Percentiles rank a stretch among this genome's conserved stretches.
These are phyloP conservation scores for Nigrospora oryzae DNA, from an alignment of 2,329 filamentous ascomycete genomes.

Conservation along the genomic window DNA sequence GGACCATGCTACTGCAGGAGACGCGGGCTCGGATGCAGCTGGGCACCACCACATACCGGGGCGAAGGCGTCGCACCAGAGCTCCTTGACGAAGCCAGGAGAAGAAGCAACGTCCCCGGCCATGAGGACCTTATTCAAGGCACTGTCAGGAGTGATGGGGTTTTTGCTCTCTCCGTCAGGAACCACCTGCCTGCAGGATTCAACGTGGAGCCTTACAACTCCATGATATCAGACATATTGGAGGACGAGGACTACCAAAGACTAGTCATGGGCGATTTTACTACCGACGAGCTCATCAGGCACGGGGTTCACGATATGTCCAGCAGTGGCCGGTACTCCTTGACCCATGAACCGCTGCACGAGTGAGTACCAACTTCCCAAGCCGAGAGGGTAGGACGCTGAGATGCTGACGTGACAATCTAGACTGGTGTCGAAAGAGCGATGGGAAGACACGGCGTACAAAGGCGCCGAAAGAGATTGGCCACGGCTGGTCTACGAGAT, in stretches of 20 bases:
- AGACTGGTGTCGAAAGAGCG: slow-evolving; percentile 9
- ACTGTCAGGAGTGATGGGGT: neutral
- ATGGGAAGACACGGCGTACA: slow-evolving; percentile 7
- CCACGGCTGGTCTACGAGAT: slow-evolving; percentile 15
- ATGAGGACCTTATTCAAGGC: neutral
- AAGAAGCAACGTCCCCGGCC: slow-evolving; percentile 1
- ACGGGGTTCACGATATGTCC: slow-evolving; percentile 9
- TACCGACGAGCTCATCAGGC: slow-evolving; percentile 16
- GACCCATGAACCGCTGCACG: slow-evolving; percentile 7
- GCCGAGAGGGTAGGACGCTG: neutral
- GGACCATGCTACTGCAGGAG: neutral
- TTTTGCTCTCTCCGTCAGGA: too few relatives aligned
- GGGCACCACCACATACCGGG: neutral
- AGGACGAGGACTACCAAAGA: slow-evolving; percentile 18
- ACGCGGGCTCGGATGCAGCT: neutral
- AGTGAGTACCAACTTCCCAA: slow-evolving; percentile 11
- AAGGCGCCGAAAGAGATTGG: neutral
- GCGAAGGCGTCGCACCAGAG: slow-evolving; percentile 7
- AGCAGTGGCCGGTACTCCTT: slow-evolving; percentile 9
- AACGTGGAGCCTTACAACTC: neutral
- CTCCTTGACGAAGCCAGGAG: slow-evolving; percentile 9
- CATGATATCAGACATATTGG: slow-evolving; percentile 9
- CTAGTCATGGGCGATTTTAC: slow-evolving; percentile 13
- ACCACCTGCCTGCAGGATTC: neutral
- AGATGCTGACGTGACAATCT: neutral